Evolutionary conservation across 192 early-diverging fungal species (phyloP).

Genomic region (Mortierella alpina): DNA sequence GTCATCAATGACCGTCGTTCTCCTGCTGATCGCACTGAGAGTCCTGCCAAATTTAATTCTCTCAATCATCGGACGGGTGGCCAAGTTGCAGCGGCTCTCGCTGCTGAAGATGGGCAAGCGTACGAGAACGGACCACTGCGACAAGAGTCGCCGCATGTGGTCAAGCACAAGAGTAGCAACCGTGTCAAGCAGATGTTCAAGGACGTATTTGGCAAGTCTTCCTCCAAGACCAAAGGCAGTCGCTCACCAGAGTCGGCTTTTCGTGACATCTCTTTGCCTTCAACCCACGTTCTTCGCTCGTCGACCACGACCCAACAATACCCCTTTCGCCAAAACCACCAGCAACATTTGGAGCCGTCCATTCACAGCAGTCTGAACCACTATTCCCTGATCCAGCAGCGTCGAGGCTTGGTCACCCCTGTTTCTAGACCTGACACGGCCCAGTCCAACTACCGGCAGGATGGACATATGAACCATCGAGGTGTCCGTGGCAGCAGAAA

Average conservation of each 20-base stretch:
- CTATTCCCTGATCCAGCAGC: background rate
- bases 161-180: slow-evolving; percentile 7
- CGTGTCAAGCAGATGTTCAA: slow-evolving; percentile 37
- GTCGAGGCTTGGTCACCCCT: slow-evolving; percentile 27
- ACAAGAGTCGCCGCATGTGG: background rate
- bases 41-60: slow-evolving; percentile 2
- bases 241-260: slow-evolving; percentile 20
- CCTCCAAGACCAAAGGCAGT: slow-evolving; percentile 19
- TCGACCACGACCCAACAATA: background rate
- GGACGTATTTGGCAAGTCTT: slow-evolving; percentile 24
- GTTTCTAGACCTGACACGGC: slow-evolving; percentile 25
- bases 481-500: background rate
- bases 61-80: slow-evolving; percentile 3
- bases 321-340: slow-evolving; percentile 8
- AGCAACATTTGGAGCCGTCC: background rate
- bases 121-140: background rate
- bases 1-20: slow-evolving; percentile 9
- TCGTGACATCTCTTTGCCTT: slow-evolving; percentile 40
- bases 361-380: slow-evolving; percentile 2
- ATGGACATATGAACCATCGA: background rate
- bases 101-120: background rate
- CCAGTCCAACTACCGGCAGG: slow-evolving; percentile 19
- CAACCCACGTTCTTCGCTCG: slow-evolving; percentile 11
- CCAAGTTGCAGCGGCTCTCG: background rate
- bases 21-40: background rate